phyloP scores from a whole-genome alignment of 345 rosid genomes.

The Psidium guajava region DNA sequence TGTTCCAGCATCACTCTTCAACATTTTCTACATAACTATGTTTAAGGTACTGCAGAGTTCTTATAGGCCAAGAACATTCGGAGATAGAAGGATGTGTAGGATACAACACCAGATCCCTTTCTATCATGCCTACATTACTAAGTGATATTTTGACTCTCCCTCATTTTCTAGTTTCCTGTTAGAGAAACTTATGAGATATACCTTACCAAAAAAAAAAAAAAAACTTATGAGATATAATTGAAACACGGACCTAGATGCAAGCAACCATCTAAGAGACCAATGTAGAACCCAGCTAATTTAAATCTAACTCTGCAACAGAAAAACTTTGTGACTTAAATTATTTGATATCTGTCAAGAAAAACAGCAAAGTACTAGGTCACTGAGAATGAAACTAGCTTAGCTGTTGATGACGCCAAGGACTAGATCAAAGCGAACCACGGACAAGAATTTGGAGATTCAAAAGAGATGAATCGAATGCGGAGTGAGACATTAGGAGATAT shows the following conservation, averaged over 20 bases:
- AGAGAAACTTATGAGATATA: not conserved
- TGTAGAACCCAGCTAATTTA: not conserved
- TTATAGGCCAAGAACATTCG: not conserved
- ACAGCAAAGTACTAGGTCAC: not conserved
- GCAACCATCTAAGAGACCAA: not conserved
- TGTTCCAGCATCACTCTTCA: not conserved
- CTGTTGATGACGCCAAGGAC: not conserved
- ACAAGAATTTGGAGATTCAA: not conserved
- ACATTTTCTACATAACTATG: not conserved
- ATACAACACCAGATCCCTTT: not conserved
- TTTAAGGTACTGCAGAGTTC: not conserved
- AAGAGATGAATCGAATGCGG: not conserved
- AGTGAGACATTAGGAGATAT: not conserved
- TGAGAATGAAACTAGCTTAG: not conserved
- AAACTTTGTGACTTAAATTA: too few species aligned
- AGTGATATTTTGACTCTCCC: not conserved
- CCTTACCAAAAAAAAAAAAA: too few species aligned
- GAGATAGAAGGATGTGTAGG: not conserved
- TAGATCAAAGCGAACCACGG: not conserved
- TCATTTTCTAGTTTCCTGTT: not conserved
- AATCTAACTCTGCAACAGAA: not conserved
- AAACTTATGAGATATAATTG: not conserved
- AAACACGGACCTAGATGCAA: not conserved
- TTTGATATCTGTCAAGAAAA: not conserved
- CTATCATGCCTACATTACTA: not conserved